Evolutionary conservation across 495 filamentous ascomycete genomes (phyloP).

Genomic region (Xylona heveae): DNA sequence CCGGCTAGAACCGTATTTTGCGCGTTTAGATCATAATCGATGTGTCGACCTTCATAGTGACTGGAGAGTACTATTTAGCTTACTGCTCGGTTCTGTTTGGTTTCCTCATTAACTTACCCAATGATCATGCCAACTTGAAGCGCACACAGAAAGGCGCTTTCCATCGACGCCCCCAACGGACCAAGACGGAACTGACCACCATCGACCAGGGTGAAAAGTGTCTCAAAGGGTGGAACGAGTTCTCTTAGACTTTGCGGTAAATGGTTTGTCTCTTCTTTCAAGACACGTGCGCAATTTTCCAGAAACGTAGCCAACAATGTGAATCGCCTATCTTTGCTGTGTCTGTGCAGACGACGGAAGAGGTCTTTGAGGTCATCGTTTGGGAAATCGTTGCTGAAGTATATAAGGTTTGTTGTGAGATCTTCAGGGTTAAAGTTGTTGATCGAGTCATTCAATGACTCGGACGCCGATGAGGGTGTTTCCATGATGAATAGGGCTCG

Average conservation of each 20-base stretch:
- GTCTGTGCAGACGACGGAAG: conserved; percentile 18
- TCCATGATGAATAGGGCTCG: no score
- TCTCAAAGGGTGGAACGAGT: conserved; percentile 19
- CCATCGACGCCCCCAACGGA: conserved; percentile 16
- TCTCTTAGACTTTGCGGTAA: conserved; percentile 11
- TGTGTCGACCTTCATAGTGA: conserved; percentile 11
- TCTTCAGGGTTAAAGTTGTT: no score
- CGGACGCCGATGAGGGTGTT: no score
- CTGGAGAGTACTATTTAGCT: conserved; percentile 6
- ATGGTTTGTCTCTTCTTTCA: conserved; percentile 17
- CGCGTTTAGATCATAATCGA: conserved; percentile 6
- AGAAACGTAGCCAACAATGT: conserved; percentile 17
- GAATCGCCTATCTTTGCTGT: conserved; percentile 19
- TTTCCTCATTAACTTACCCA: conserved; percentile 14
- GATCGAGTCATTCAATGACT: no score
- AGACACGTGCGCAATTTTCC: conserved; percentile 13
- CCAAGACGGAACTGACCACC: conserved; percentile 13
- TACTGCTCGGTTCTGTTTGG: conserved; percentile 4
- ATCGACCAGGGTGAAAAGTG: conserved; percentile 16
- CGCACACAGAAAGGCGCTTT: conserved; percentile 17
- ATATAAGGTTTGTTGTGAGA: conserved; percentile 14
- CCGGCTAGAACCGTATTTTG: conserved; percentile 14
- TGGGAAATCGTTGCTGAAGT: conserved; percentile 23
- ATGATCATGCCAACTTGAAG: conserved; percentile 19
- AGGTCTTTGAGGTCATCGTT: conserved; percentile 19